A percentile compares a stretch with the other conserved stretches of the same genome.
These are phyloP conservation scores for Microstegium vimineum DNA, from an alignment of 176 grass and related monocot genomes.

Conservation along the genomic window DNA sequence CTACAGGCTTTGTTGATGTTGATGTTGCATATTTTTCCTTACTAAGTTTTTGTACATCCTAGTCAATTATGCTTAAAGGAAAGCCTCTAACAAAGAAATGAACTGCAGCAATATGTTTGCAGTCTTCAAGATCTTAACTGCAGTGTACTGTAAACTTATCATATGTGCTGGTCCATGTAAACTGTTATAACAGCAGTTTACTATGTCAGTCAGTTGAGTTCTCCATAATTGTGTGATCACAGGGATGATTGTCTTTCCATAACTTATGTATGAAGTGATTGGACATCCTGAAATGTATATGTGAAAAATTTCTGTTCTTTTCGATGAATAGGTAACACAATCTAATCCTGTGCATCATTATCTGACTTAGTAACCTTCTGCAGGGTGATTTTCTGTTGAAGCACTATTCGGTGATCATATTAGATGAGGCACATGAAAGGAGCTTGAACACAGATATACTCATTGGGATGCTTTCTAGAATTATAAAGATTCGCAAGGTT, in stretches of 20 bases:
- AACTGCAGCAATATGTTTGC: not conserved
- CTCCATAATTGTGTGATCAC: not conserved
- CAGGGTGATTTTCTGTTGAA: constrained; percentile 85
- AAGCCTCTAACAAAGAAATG: constrained; percentile 6
- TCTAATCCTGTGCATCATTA: constrained; percentile 13
- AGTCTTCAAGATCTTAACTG: not conserved
- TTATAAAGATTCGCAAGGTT: constrained; percentile 85
- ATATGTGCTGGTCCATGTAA: not conserved
- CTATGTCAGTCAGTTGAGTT: not conserved
- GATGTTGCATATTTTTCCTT: too few species aligned
- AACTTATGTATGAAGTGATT: constrained; percentile 4
- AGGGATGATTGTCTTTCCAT: constrained; percentile 2
- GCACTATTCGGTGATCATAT: constrained; percentile 83
- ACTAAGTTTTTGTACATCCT: not conserved
- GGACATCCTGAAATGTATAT: constrained; percentile 5
- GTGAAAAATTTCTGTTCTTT: not conserved
- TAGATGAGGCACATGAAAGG: constrained; percentile 99
- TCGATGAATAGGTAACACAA: constrained; percentile 9
- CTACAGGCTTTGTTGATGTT: too few species aligned
- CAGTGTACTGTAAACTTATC: constrained; percentile 3
- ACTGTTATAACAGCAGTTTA: not conserved
- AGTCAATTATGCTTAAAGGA: constrained; percentile 14
- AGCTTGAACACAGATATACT: constrained; percentile 99
- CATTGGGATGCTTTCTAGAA: constrained; percentile 94
- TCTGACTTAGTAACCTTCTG: constrained; percentile 20